A percentile compares a stretch with the other conserved stretches of the same genome.
These are phyloP conservation scores for Coniochaeta pulveracea DNA, from an alignment of 2,329 filamentous ascomycete species.

Conservation along the genomic window DNA sequence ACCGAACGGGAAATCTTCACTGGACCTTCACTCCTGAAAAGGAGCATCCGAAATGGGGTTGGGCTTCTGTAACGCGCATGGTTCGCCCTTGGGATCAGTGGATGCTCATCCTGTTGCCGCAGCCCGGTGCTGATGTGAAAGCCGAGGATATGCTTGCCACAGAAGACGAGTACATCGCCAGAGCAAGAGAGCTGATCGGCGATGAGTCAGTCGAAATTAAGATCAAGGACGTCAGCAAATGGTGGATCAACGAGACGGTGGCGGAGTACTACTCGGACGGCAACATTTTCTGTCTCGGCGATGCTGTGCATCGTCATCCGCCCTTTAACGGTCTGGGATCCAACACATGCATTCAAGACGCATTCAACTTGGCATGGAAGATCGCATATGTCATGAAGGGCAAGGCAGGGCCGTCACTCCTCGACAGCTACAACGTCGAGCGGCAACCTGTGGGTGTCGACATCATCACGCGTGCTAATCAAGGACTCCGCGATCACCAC, in stretches of 20 bases:
- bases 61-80: slow-evolving; percentile 41
- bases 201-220: slow-evolving; percentile 38
- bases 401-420: slow-evolving; percentile 22
- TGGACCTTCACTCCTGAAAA: slow-evolving; percentile 45
- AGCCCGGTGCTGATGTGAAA: slow-evolving; percentile 22
- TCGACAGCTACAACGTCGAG: slow-evolving; percentile 31
- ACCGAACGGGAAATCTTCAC: slow-evolving; percentile 46
- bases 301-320: slow-evolving; percentile 47
- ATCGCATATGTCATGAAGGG: slow-evolving; percentile 33
- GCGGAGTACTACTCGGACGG: slow-evolving; percentile 42
- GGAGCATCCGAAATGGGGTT: slow-evolving; percentile 38
- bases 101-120: slow-evolving; percentile 43
- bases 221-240: slow-evolving; percentile 42
- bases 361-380: slow-evolving; percentile 46
- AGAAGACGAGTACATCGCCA: slow-evolving; percentile 31
- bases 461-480: slow-evolving; percentile 44
- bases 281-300: slow-evolving; percentile 44
- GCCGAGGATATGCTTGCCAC: slow-evolving; percentile 25
- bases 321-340: slow-evolving; percentile 44
- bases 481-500: slow-evolving; percentile 40
- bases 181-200: slow-evolving; percentile 39
- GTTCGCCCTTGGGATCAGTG: slow-evolving; percentile 54
- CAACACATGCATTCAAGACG: slow-evolving; percentile 48
- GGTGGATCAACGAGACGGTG: slow-evolving; percentile 48
- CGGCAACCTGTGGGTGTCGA: slow-evolving; percentile 35